These are phyloP conservation scores for Russula sp. DNA, from an alignment of 768 basidiomycete species.

Conservation along the genomic window DNA sequence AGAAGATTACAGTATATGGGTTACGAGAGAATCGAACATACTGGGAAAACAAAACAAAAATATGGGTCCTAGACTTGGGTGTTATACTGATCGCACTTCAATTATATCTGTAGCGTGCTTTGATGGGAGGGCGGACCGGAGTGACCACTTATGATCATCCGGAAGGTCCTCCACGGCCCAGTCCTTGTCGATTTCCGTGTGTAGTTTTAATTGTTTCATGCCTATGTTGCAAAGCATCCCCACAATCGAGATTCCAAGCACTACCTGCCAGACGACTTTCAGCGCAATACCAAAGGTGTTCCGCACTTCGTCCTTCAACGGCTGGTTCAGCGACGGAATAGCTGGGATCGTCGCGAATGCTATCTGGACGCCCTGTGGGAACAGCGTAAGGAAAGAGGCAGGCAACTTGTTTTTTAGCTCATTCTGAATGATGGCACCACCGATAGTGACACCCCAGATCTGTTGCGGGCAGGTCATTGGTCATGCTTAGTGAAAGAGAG, in stretches of 20 bases:
- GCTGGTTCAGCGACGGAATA: constrained; percentile 28
- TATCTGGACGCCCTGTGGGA: constrained; percentile 34
- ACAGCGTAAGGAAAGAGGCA: constrained; percentile 28
- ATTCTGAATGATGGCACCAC: too few species aligned
- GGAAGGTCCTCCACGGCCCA: constrained; percentile 33
- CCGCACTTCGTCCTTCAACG: constrained; percentile 32
- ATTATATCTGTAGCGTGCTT: too few species aligned
- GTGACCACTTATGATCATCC: background rate
- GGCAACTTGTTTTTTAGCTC: constrained; percentile 28
- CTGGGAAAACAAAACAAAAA: too few species aligned
- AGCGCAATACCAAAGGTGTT: constrained; percentile 20
- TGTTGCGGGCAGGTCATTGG: constrained; percentile 21
- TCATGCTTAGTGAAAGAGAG: too few species aligned
- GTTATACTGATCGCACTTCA: background rate
- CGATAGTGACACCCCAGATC: constrained; percentile 35
- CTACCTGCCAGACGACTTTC: constrained; percentile 36
- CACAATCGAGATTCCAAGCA: constrained; percentile 34
- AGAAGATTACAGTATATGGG: too few species aligned
- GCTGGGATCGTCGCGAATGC: constrained; percentile 34
- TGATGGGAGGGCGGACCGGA: background rate
- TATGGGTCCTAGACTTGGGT: too few species aligned
- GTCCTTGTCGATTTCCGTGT: constrained; percentile 35
- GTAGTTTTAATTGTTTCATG: constrained; percentile 35
- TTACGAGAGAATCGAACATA: too few species aligned
- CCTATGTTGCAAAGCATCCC: constrained; percentile 35